phyloP scores from a whole-genome alignment of 306 rosid species.

The Quercus ilex region DNA sequence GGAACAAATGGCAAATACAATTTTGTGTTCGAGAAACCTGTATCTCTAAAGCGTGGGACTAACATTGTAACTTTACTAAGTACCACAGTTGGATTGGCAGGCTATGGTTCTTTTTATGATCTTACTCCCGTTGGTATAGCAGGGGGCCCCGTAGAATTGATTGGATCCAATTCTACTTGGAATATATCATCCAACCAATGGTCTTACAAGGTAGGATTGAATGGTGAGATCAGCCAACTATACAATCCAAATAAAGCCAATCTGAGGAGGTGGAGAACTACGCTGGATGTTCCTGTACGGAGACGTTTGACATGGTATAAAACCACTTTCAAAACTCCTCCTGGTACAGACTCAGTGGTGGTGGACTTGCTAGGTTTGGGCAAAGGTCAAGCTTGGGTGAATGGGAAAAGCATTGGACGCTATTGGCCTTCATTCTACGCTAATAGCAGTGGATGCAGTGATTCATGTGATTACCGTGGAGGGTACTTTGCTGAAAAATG shows the following conservation, averaged over 20 bases:
- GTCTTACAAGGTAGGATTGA: constrained; percentile 32
- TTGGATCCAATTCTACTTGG: constrained; percentile 43
- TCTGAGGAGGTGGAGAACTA: no score
- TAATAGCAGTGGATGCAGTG: no score
- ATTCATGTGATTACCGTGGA: no score
- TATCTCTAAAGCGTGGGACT: constrained; percentile 37
- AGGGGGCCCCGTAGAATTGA: constrained; percentile 31
- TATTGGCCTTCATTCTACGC: no score
- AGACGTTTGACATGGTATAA: no score
- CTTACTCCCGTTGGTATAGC: constrained; percentile 29
- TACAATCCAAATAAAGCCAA: neutral
- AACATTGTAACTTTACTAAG: constrained; percentile 47
- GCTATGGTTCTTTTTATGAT: constrained; percentile 41
- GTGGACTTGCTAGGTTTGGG: no score
- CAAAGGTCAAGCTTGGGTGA: no score
- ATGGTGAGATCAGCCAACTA: neutral
- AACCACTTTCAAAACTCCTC: no score
- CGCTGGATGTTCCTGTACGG: no score
- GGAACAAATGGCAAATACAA: constrained; percentile 21
- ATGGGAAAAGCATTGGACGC: no score
- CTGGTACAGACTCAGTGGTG: no score
- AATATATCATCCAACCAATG: constrained; percentile 44
- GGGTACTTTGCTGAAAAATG: no score
- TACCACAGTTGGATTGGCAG: constrained; percentile 44
- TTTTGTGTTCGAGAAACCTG: constrained; percentile 28